Conservation (phyloP, 78 protist species). For the Creolimax fragrantissima region DNA sequence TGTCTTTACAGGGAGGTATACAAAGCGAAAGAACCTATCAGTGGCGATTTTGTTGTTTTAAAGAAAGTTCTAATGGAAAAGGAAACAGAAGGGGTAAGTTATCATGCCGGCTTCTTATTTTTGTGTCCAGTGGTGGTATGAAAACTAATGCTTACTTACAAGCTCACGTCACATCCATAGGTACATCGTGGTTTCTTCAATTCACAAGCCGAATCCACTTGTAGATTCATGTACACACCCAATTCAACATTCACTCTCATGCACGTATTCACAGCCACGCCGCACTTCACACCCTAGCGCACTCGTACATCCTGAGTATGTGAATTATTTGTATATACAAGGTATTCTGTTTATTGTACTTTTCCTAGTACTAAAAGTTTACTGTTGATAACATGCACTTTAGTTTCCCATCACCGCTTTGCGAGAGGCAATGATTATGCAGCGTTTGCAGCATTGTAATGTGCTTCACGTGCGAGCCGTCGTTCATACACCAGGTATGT, state of each 20-base stretch:
- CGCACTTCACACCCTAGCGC: too few species aligned
- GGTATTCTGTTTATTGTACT: not conserved
- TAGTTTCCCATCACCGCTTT: conserved; percentile 85
- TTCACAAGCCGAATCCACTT: not conserved
- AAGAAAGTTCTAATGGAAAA: not conserved
- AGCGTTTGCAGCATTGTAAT: conserved; percentile 58
- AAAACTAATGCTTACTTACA: not conserved
- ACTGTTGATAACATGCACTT: not conserved
- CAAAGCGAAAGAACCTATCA: not conserved
- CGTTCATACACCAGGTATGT: too few species aligned
- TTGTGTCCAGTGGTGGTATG: too few species aligned
- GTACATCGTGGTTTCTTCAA: not conserved
- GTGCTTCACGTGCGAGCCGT: conserved; percentile 54
- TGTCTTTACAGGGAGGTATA: not conserved
- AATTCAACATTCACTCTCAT: not conserved
- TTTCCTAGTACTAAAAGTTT: not conserved
- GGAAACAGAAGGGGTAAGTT: not conserved
- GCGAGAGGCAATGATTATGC: conserved; percentile 81
- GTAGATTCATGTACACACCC: not conserved
- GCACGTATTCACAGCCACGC: not conserved
- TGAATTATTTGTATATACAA: not conserved
- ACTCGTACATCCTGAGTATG: too few species aligned
- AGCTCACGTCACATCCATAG: not conserved
- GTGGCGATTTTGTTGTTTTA: not conserved
- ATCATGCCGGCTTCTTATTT: too few species aligned